phyloP scores from a whole-genome alignment of 176 grass and related monocot species.

The Paspalum vaginatum region DNA sequence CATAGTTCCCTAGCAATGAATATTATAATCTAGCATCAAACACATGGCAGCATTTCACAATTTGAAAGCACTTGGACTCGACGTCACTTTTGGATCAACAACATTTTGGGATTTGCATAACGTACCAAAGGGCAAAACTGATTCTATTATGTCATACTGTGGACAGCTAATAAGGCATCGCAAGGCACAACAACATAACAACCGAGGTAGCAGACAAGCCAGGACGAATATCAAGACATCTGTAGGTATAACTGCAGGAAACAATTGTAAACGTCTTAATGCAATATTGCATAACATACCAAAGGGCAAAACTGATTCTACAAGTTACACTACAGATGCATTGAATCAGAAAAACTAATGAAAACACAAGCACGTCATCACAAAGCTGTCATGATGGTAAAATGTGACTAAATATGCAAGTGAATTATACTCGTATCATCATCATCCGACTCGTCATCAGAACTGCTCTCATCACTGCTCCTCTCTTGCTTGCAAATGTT shows the following conservation, averaged over 20 bases:
- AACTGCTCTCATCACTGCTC: slow-evolving; percentile 46
- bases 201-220: neutral
- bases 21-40: too few species aligned
- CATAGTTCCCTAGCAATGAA: too few species aligned
- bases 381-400: neutral
- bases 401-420: neutral
- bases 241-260: too few species aligned
- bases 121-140: too few species aligned
- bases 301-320: neutral
- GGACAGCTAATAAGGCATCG: neutral
- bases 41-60: too few species aligned
- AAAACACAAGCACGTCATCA: neutral
- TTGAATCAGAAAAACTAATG: neutral
- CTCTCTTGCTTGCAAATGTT: slow-evolving; percentile 50
- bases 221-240: neutral
- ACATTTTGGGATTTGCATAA: too few species aligned
- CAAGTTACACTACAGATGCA: neutral
- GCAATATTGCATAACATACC: too few species aligned
- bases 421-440: slow-evolving; percentile 19
- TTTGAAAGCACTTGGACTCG: too few species aligned
- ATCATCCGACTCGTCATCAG: slow-evolving; percentile 54
- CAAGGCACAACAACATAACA: slow-evolving; percentile 1
- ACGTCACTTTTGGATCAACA: too few species aligned
- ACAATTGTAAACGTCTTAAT: too few species aligned
- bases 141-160: too few species aligned